A percentile compares a stretch with the other conserved stretches of the same genome.
Evolutionary conservation across 78 protist species (phyloP).

Genomic region (Dictyostelium capitatum): DNA sequence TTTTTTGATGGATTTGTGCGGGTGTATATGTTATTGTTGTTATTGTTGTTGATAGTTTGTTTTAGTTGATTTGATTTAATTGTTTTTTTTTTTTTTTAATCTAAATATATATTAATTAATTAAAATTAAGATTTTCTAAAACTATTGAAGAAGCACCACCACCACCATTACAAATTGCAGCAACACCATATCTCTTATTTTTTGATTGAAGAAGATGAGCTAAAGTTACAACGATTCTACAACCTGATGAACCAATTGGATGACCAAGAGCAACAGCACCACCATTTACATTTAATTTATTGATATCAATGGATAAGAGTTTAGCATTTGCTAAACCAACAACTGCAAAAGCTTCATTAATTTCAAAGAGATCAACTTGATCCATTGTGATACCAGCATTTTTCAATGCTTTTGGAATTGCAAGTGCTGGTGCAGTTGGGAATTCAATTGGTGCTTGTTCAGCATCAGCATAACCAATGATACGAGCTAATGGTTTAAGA

Average conservation of each 20-base stretch:
- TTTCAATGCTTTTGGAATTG: slow-evolving; percentile 88
- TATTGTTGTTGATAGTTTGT: no score
- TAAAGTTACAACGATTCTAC: slow-evolving; percentile 95
- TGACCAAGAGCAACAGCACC: slow-evolving; percentile 99
- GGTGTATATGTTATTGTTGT: no score
- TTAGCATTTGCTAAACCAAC: slow-evolving; percentile 93
- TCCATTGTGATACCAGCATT: slow-evolving; percentile 35
- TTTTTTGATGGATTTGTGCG: no score
- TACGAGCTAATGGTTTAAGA: slow-evolving; percentile 89
- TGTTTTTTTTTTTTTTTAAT: no score
- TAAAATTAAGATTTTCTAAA: slow-evolving; percentile 76
- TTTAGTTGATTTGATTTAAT: no score
- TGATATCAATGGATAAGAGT: slow-evolving; percentile 79
- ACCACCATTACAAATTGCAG: slow-evolving; percentile 98
- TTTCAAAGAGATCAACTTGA: slow-evolving; percentile 93
- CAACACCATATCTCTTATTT: slow-evolving; percentile 86
- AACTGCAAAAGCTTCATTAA: slow-evolving; percentile 97
- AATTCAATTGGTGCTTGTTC: slow-evolving; percentile 95
- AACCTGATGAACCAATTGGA: slow-evolving; percentile 98
- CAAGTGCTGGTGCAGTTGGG: slow-evolving; percentile 95
- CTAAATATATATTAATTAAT: no score
- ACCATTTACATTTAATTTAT: slow-evolving; percentile 94
- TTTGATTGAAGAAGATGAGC: slow-evolving; percentile 77
- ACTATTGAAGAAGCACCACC: slow-evolving; percentile 96
- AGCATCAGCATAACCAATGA: slow-evolving; percentile 94